These are phyloP conservation scores for Tricholoma sp. DNA, from an alignment of 768 basidiomycete genomes.

Conservation along the genomic window DNA sequence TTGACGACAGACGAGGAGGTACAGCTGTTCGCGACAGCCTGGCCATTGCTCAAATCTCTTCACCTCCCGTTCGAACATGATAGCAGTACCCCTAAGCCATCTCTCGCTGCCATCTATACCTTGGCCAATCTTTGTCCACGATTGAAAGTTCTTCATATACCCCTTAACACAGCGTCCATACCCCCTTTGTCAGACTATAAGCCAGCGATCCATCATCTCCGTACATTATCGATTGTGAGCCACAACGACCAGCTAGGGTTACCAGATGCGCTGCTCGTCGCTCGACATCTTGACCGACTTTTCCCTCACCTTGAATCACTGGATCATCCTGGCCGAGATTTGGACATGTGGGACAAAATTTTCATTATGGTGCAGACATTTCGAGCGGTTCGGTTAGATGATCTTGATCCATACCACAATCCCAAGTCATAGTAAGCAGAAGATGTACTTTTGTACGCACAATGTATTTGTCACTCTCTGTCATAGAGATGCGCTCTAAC, in stretches of 20 bases:
- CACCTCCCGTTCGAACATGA: not conserved
- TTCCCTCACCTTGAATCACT: not conserved
- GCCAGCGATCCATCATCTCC: not conserved
- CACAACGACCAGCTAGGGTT: not conserved
- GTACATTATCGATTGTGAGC: not conserved
- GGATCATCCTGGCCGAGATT: not conserved
- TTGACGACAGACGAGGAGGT: not conserved
- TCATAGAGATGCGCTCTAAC: no score
- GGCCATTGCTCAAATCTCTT: slow-evolving; percentile 3
- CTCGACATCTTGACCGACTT: slow-evolving; percentile 1
- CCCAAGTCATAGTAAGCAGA: not conserved
- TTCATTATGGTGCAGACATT: not conserved
- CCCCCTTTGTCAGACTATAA: not conserved
- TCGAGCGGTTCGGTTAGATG: not conserved
- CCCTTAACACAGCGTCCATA: not conserved
- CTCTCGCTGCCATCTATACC: not conserved
- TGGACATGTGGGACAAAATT: not conserved
- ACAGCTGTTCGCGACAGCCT: not conserved
- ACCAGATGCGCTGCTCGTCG: not conserved
- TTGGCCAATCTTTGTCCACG: not conserved
- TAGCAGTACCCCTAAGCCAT: not conserved
- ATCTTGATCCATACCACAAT: not conserved
- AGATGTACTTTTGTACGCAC: no score
- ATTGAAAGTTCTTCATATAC: not conserved
- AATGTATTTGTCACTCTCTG: no score